phyloP scores from a whole-genome alignment of 805 yeast genomes.

The Barnettozyma californica region DNA sequence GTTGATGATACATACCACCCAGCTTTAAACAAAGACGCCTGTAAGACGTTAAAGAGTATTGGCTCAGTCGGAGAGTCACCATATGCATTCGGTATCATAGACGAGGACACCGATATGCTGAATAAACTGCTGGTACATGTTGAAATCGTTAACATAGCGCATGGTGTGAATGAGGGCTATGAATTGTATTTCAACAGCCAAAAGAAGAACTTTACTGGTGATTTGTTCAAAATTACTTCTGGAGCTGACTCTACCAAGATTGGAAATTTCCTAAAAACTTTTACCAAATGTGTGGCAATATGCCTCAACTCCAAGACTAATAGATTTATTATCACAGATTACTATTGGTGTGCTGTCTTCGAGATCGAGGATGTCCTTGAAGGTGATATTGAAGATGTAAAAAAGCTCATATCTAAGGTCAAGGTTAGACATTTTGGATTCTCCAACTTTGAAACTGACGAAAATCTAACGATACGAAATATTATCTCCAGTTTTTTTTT shows the following conservation, averaged over 20 bases:
- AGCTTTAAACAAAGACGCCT: slow-evolving; percentile 5
- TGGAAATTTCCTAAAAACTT: slow-evolving; percentile 22
- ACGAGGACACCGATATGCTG: slow-evolving; percentile 14
- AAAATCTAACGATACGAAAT: slow-evolving; percentile 19
- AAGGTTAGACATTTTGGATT: slow-evolving; percentile 22
- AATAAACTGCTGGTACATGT: slow-evolving; percentile 22
- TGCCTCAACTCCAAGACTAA: slow-evolving; percentile 24
- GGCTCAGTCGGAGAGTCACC: slow-evolving; percentile 21
- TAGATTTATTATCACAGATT: slow-evolving; percentile 23
- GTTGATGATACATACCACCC: slow-evolving; percentile 15
- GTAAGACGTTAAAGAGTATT: slow-evolving; percentile 19
- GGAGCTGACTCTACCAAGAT: slow-evolving; percentile 22
- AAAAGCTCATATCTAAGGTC: slow-evolving; percentile 20
- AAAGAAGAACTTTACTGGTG: slow-evolving; percentile 10
- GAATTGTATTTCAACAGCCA: slow-evolving; percentile 20
- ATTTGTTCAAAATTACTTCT: slow-evolving; percentile 4
- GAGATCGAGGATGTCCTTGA: slow-evolving; percentile 23
- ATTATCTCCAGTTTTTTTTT: slow-evolving; percentile 21
- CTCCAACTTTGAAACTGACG: slow-evolving; percentile 19
- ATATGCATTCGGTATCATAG: slow-evolving; percentile 21
- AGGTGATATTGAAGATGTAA: slow-evolving; percentile 23
- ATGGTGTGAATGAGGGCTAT: slow-evolving; percentile 26
- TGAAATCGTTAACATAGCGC: slow-evolving; percentile 18
- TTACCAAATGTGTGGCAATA: slow-evolving; percentile 24
- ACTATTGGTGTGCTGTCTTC: slow-evolving; percentile 25